These are phyloP conservation scores for Phytopythium litorale DNA, from an alignment of 352 stramenopile species.

Conservation along the genomic window DNA sequence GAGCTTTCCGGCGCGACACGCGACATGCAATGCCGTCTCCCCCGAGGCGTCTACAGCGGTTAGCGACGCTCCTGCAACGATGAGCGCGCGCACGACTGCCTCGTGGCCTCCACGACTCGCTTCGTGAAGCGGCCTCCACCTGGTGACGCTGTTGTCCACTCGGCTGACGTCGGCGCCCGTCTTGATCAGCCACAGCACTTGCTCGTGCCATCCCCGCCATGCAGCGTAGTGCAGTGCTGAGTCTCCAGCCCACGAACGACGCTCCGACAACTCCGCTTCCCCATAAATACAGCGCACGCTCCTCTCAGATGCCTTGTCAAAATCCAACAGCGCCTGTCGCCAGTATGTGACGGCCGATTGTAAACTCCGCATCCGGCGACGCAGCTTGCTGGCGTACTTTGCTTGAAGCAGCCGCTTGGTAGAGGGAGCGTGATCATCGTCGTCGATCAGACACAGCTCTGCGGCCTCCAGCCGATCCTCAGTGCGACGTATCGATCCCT, in stretches of 20 bases:
- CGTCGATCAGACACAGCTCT: slow-evolving; percentile 28
- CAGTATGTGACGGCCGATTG: slow-evolving; percentile 18
- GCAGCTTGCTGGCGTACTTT: slow-evolving; percentile 33
- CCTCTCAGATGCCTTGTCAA: slow-evolving; percentile 6
- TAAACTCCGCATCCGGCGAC: slow-evolving; percentile 19
- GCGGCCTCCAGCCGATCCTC: slow-evolving; percentile 30
- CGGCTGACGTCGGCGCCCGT: slow-evolving; percentile 40
- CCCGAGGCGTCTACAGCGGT: slow-evolving; percentile 34
- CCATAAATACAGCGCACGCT: not conserved
- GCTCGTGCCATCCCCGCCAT: slow-evolving; percentile 34
- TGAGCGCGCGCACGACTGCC: slow-evolving; percentile 26
- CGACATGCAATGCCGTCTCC: slow-evolving; percentile 52
- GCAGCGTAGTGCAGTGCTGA: slow-evolving; percentile 51
- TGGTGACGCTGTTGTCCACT: slow-evolving; percentile 40
- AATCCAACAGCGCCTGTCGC: slow-evolving; percentile 16
- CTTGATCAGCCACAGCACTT: slow-evolving; percentile 22
- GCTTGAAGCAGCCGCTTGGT: slow-evolving; percentile 25
- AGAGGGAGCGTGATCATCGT: slow-evolving; percentile 13
- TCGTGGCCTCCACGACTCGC: slow-evolving; percentile 44
- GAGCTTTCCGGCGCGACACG: slow-evolving; percentile 36
- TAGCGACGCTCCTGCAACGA: slow-evolving; percentile 35
- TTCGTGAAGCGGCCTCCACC: slow-evolving; percentile 50
- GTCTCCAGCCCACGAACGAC: slow-evolving; percentile 25
- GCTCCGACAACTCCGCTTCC: not conserved
- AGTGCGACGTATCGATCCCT: slow-evolving; percentile 11